Conservation (phyloP, 2,329 filamentous ascomycete genomes). For the Aspergillus amoenus region DNA sequence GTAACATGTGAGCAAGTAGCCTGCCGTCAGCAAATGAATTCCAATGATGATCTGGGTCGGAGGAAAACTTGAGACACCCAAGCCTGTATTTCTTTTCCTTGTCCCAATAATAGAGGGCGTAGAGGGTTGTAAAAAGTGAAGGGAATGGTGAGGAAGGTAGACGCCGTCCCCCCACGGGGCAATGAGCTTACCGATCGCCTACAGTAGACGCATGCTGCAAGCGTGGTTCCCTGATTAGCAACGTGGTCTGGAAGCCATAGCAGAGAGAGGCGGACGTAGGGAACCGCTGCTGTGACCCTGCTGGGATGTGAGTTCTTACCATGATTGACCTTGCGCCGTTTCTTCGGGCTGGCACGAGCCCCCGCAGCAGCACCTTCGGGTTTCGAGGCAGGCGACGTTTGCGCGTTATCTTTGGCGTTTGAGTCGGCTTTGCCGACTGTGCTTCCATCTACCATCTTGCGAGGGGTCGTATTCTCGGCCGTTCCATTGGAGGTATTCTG, state of each 20-base stretch:
- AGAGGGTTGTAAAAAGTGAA: not conserved
- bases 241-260: conserved; percentile 17
- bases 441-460: conserved; percentile 19
- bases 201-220: conserved; percentile 82
- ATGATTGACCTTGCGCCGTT: conserved; percentile 86
- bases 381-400: conserved; percentile 30
- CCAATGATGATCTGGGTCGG: conserved; percentile 14
- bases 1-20: conserved; percentile 44
- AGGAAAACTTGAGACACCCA: conserved; percentile 16
- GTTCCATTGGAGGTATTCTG: conserved; percentile 30
- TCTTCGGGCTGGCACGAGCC: conserved; percentile 63
- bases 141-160: not conserved
- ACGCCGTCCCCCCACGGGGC: not conserved
- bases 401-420: conserved; percentile 28
- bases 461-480: conserved; percentile 21
- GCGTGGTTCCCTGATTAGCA: conserved; percentile 27
- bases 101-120: not conserved
- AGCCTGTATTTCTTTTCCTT: conserved; percentile 4
- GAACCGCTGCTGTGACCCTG: conserved; percentile 22
- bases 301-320: conserved; percentile 56
- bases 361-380: conserved; percentile 33
- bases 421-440: conserved; percentile 26
- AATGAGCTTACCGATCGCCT: conserved; percentile 76
- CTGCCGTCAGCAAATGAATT: conserved; percentile 48
- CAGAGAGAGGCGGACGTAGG: conserved; percentile 17